phyloP scores from a whole-genome alignment of 1,139 yeast genomes.

The Saccharomycopsis crataegensis region DNA sequence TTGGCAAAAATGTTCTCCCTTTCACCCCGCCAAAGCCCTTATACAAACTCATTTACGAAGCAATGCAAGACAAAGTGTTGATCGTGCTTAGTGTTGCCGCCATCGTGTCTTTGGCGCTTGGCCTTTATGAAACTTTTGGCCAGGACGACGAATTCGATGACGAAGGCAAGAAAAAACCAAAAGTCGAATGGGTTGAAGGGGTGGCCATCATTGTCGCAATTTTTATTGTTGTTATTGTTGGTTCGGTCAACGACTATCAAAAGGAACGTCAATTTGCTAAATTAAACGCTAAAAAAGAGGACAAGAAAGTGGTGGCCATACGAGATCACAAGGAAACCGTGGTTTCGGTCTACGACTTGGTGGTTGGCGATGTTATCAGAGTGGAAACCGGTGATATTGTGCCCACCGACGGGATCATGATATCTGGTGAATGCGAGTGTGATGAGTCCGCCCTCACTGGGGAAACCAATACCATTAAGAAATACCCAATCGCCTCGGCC shows the following conservation, averaged over 20 bases:
- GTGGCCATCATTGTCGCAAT: conserved; percentile 94
- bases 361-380: conserved; percentile 79
- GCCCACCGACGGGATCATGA: conserved; percentile 78
- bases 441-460: conserved; percentile 95
- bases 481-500: conserved; percentile 49
- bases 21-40: conserved; percentile 61
- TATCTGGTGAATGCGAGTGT: conserved; percentile 72
- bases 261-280: conserved; percentile 90
- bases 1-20: conserved; percentile 69
- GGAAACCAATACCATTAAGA: conserved; percentile 76
- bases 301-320: conserved; percentile 68
- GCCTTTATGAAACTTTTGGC: conserved; percentile 87
- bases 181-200: conserved; percentile 97
- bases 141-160: conserved; percentile 71
- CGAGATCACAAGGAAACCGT: conserved; percentile 65
- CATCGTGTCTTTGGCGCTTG: conserved; percentile 78
- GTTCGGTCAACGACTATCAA: conserved; percentile 92
- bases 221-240: conserved; percentile 81
- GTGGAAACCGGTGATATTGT: conserved; percentile 92
- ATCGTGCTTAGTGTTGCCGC: conserved; percentile 83
- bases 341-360: conserved; percentile 64
- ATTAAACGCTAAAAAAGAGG: conserved; percentile 81
- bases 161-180: conserved; percentile 67
- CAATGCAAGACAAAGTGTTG: conserved; percentile 86
- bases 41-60: conserved; percentile 64